These are phyloP conservation scores for Asterochloris erici DNA, from an alignment of 139 green algal genomes.

Conservation along the genomic window DNA sequence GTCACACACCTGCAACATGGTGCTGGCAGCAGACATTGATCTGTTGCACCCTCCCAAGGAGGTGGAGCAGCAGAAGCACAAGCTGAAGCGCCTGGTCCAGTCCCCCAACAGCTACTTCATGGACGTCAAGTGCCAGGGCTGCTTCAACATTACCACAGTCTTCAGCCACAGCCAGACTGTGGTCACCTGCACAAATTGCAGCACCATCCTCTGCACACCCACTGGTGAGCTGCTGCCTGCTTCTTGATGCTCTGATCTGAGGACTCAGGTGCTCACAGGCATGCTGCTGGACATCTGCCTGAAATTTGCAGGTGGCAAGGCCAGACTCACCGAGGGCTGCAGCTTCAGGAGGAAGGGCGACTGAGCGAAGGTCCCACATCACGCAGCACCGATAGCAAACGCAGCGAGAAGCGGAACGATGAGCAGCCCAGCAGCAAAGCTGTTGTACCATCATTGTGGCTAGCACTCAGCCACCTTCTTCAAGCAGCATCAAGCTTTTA, in stretches of 20 bases:
- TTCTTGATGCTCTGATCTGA: too few species aligned
- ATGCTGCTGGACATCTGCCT: too few species aligned
- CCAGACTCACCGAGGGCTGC: constrained; percentile 94
- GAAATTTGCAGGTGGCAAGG: constrained; percentile 52
- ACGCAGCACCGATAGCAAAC: too few species aligned
- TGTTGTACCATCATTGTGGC: too few species aligned
- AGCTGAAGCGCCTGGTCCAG: constrained; percentile 94
- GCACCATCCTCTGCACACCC: constrained; percentile 93
- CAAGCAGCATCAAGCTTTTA: too few species aligned
- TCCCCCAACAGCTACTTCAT: constrained; percentile 90
- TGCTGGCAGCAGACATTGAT: constrained; percentile 89
- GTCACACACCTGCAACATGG: constrained; percentile 18
- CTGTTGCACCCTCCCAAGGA: constrained; percentile 94
- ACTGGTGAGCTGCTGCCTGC: constrained; percentile 56
- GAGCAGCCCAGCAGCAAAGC: too few species aligned
- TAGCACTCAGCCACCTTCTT: too few species aligned
- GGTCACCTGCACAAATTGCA: constrained; percentile 95
- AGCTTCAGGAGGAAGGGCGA: constrained; percentile 95
- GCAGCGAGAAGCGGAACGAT: too few species aligned
- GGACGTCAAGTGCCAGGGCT: constrained; percentile 97
- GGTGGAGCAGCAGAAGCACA: constrained; percentile 95
- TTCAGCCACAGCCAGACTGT: constrained; percentile 97
- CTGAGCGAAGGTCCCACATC: constrained; percentile 39
- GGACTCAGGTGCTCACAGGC: not conserved
- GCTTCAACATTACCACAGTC: constrained; percentile 98